These are phyloP conservation scores for Candida chilensis DNA, from an alignment of 805 yeast species.

Conservation along the genomic window DNA sequence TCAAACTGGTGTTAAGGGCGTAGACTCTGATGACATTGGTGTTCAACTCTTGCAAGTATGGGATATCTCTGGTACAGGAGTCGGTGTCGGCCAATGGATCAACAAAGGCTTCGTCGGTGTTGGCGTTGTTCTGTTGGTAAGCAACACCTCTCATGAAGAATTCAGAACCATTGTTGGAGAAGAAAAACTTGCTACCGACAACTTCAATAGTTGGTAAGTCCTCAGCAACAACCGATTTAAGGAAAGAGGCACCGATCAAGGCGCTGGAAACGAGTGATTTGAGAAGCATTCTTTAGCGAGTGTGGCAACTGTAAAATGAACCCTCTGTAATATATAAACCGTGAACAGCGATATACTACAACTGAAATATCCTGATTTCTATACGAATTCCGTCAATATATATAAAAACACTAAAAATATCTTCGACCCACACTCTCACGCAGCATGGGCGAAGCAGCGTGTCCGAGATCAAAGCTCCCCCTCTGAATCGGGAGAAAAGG, in stretches of 20 bases:
- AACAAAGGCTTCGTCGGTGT: constrained; percentile 37
- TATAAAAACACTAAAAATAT: no score
- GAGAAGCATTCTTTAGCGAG: constrained; percentile 18
- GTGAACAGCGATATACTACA: no score
- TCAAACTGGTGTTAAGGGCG: constrained; percentile 54
- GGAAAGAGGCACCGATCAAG: constrained; percentile 9
- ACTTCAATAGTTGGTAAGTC: constrained; percentile 60
- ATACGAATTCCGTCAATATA: no score
- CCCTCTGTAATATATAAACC: no score
- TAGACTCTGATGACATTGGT: constrained; percentile 74
- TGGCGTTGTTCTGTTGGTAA: constrained; percentile 62
- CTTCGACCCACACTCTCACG: no score
- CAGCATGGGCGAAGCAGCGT: no score
- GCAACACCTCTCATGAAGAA: constrained; percentile 75
- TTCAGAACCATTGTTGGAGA: constrained; percentile 69
- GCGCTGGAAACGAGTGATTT: constrained; percentile 18
- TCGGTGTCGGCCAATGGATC: constrained; percentile 64
- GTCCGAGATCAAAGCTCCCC: no score
- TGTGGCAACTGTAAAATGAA: no score
- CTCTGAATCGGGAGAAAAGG: no score
- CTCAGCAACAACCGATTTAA: constrained; percentile 17
- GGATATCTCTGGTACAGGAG: constrained; percentile 65
- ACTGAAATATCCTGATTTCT: no score
- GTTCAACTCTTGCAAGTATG: constrained; percentile 49
- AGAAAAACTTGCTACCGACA: constrained; percentile 72